Evolutionary conservation across 208 protist species (phyloP).

Genomic region (Leishmania major): DNA sequence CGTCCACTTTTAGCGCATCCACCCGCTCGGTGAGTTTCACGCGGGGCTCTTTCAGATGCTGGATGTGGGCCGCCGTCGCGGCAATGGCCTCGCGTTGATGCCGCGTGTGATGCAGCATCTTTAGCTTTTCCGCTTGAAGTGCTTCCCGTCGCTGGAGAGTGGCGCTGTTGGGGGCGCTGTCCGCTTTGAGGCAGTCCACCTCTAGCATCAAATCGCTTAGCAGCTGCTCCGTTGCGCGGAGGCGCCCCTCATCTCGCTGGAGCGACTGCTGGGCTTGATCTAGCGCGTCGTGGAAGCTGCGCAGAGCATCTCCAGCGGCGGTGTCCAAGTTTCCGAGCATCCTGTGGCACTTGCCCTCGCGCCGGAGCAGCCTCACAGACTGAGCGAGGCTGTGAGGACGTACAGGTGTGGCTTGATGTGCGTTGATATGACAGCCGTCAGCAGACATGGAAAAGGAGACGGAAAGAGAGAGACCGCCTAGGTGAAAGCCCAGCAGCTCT

Average conservation of each 20-base stretch:
- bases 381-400: background rate
- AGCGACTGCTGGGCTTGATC: constrained; percentile 38
- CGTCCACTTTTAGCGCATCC: constrained; percentile 8
- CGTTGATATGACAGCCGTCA: background rate
- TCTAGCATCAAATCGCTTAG: constrained; percentile 18
- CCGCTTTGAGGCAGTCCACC: constrained; percentile 14
- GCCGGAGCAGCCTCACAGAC: background rate
- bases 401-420: background rate
- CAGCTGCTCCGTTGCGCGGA: constrained; percentile 12
- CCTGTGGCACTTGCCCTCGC: background rate
- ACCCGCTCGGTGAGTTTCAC: constrained; percentile 6
- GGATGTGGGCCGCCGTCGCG: constrained; percentile 24
- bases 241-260: constrained; percentile 40
- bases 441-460: background rate
- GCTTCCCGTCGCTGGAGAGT: constrained; percentile 35
- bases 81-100: constrained; percentile 25
- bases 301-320: constrained; percentile 38
- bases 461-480: background rate
- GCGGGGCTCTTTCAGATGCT: constrained; percentile 31
- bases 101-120: constrained; percentile 22
- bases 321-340: constrained; percentile 50
- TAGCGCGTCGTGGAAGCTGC: constrained; percentile 45
- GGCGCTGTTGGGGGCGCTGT: constrained; percentile 25
- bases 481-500: background rate
- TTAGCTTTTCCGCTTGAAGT: constrained; percentile 41